Base-by-base conservation (phyloP, 768 basidiomycete species). In the Clavulina sp. region DNA sequence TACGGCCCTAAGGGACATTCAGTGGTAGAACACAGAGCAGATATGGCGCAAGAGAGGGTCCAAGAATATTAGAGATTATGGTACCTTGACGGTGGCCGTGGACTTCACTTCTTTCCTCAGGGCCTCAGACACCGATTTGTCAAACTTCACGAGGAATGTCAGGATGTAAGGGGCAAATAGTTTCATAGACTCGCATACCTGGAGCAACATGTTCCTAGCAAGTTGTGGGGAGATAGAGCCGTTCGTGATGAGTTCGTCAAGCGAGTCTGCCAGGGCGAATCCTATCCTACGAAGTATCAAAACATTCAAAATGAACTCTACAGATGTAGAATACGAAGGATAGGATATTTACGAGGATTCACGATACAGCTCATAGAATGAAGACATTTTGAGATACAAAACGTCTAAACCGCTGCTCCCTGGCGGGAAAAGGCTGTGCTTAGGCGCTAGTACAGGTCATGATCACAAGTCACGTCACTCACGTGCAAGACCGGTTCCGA, bases 141-240 rank as follows among this genome's bases (percentile, higher is more conserved):
- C 93, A 66, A 95, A 97, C 93, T 96, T 16, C 13, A 13, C 13
- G 43, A 46, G 31, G 2, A 44, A 13, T 21, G 21, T 32, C 28
- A 34, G 28, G 19, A n/a, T 28, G 38, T 18, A 34, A 36, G 33
- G 44, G 41, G 4, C 32, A n/a, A n/a, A 23, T 32, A 32, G 52
- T 3, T 16, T 19, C 24, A 7, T 9, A 26, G 49, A n/a, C 31
- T 48, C 34, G 57, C 59, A 56, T 59, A 95, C 93, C 85, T 96
- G 93, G 62, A 84, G 82, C 53, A 97, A 68, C n/a, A 95, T 88
- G 66, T 93, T 87, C 82, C 95, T 88, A n/a, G 93, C 95, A 58
- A 97, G 66, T 68, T 97, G 93, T 9, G 93, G 93, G 21, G 91
- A 92, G 60, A 99, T 99, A 48, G 86, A 80, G 2, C 93, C 93